Base-by-base conservation (phyloP, 148 eudicot genomes). In the Limonium bicolor region DNA sequence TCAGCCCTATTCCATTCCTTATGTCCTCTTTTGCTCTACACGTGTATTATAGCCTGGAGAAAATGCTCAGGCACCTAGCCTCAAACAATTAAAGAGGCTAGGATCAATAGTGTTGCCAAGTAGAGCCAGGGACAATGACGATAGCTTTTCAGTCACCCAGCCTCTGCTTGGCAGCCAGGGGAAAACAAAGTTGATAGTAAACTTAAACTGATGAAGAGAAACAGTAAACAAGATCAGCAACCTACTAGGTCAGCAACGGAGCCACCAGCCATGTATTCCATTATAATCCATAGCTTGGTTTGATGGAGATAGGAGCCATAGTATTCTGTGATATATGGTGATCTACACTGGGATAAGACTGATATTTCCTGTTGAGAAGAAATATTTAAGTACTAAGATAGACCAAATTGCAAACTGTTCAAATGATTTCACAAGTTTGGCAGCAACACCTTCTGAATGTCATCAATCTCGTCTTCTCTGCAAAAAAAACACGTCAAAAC, bases 221-320 rank as follows among this genome's bases (percentile, higher is more conserved):
- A 17, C 46, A 21, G 21, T 11, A 12, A 22, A 3, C 27, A 41
- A 29, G n/a, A 47, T 20, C 7, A 53, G 69, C 58, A 40, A 77
- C 80, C 40, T 78, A 88, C 96, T 50, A 88, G 65, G 68, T 88
- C 96, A 56, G 96, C 96, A 55, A 88, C 96, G 39, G 96, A 88
- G 41, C 96, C 96, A 56, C 96, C 96, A 55, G 96, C 94, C 96
- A 88, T 88, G 71, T 77, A 88, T 60, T 88, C 96, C 96, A 88
- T 88, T 58, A 83, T 73, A 51, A 88, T 88, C 88, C 85, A 83
- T 31, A 88, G 63, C 66, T 80, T 88, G 36, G 96, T 80, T 70
- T 88, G 90, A 35, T 88, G 79, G 36, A 88, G 77, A 54, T 71
- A 74, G 36, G 96, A 88, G 22, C 86, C 80, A 62, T 88, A 88